These are phyloP conservation scores for Calocybe gambosa DNA, from an alignment of 1,284 basidiomycete genomes.

Conservation along the genomic window DNA sequence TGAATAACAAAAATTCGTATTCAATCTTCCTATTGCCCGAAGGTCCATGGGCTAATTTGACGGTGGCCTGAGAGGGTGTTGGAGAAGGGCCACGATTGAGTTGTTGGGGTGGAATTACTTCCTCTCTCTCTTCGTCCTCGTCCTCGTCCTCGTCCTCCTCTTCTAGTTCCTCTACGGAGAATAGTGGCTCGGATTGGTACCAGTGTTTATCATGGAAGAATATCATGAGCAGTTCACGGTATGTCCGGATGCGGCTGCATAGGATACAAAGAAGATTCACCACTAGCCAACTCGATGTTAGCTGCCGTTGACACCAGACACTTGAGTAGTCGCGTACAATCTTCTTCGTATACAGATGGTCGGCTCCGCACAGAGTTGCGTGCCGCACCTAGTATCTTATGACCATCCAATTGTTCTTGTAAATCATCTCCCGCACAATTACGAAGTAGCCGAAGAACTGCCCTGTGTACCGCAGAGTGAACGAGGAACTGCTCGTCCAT, in stretches of 20 bases:
- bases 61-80: conserved; percentile 52
- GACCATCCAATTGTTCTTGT: conserved; percentile 77
- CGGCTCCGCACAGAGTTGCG: conserved; percentile 58
- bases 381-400: conserved; percentile 76
- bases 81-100: conserved; percentile 41
- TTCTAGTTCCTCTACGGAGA: conserved; percentile 63
- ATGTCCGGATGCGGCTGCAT: conserved; percentile 85
- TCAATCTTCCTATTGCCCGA: conserved; percentile 62
- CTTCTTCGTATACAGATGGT: conserved; percentile 82
- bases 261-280: conserved; percentile 88
- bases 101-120: not conserved
- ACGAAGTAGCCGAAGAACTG: conserved; percentile 80
- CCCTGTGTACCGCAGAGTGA: conserved; percentile 85
- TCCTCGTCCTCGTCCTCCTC: conserved; percentile 47
- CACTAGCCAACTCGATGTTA: conserved; percentile 42
- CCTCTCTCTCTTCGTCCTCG: conserved; percentile 19
- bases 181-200: conserved; percentile 66
- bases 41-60: conserved; percentile 43
- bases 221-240: conserved; percentile 88
- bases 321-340: conserved; percentile 48
- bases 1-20: conserved; percentile 93
- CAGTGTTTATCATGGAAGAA: conserved; percentile 93
- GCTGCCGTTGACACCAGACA: conserved; percentile 3
- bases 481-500: conserved; percentile 89
- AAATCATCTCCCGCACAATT: conserved; percentile 89